Percentiles rank a stretch among this genome's conserved stretches.
Conservation (phyloP, 768 basidiomycete genomes). For the Mrakia frigida region DNA sequence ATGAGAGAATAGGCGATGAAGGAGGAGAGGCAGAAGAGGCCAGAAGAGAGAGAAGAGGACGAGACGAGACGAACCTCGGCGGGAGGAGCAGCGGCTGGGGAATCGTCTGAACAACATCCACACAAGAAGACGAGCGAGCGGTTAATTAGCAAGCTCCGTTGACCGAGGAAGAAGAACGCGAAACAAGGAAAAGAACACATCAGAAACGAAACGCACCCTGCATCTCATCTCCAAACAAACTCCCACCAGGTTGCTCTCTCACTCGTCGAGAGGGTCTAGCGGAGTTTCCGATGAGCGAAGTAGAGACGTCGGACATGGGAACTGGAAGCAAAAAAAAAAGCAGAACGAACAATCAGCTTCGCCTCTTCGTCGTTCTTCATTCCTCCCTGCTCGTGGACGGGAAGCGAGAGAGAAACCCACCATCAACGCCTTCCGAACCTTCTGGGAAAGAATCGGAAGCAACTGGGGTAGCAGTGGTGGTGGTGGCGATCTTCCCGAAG, state of each 20-base stretch:
- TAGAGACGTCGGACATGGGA: neutral
- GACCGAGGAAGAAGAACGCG: neutral
- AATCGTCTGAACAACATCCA: too few relatives aligned
- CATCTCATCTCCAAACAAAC: neutral
- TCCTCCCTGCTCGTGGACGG: neutral
- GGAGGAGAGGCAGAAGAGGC: neutral
- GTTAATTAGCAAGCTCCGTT: too few relatives aligned
- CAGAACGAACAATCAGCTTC: neutral
- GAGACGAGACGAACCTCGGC: neutral
- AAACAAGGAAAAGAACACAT: neutral
- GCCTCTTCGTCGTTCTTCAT: neutral
- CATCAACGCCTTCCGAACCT: neutral
- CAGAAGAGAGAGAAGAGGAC: neutral
- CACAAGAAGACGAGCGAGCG: too few relatives aligned
- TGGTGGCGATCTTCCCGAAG: neutral
- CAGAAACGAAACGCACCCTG: neutral
- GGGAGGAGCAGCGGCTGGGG: neutral
- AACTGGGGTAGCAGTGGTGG: neutral
- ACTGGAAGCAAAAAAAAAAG: neutral
- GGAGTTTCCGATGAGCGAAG: neutral
- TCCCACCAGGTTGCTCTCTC: neutral
- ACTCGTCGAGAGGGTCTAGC: neutral
- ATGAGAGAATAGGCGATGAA: neutral
- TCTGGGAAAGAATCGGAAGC: neutral
- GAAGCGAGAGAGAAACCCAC: neutral